Base-by-base conservation (phyloP, 345 rosid genomes). In the Corchorus olitorius region DNA sequence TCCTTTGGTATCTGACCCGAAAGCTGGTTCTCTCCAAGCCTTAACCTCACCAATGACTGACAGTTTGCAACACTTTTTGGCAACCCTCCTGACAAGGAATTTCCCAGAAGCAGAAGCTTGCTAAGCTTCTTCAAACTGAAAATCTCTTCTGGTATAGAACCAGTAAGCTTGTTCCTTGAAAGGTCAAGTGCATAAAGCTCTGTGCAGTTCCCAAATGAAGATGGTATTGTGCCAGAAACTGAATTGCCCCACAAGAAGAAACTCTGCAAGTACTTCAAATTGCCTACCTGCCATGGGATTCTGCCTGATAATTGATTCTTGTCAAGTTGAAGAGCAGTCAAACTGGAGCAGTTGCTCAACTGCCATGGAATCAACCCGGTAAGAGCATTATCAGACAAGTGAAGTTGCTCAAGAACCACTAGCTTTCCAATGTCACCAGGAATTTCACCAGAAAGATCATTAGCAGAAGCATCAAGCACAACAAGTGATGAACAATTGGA, bases 171-270 rank as follows among this genome's bases (percentile, higher is more conserved):
- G 87, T 93, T 95, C 81, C 91, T 85, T 0, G 99, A 95, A 75
- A 95, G 96, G 80, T 95, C 99, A 5, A 95, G 90, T 0, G 97
- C 85, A 35, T 86, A 87, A 20, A 95, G 84, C 63, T 92, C 96
- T 0, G 93, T 83, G 83, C 99, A 93, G 86, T 93, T 95, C 9
- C 96, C 92, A 37, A 95, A 93, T 55, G 96, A 89, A 41, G 93
- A 50, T 16, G 99, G 98, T 72, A 92, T 90, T 3, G 90, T 88
- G 54, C 99, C 98, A 0, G 97, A 92, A 48, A 93, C 89, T 0
- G 82, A 88, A 81, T 95, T 95, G 8, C 97, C 98, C 99, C 99
- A 95, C 81, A 95, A 71, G 86, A 92, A 95, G 73, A 95, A 95
- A 75, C 88, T 90, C 83, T 95, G 98, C 83, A 95, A 83, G 77